phyloP scores from a whole-genome alignment of 2,329 filamentous ascomycete genomes.

The Aspergillus cejpii region DNA sequence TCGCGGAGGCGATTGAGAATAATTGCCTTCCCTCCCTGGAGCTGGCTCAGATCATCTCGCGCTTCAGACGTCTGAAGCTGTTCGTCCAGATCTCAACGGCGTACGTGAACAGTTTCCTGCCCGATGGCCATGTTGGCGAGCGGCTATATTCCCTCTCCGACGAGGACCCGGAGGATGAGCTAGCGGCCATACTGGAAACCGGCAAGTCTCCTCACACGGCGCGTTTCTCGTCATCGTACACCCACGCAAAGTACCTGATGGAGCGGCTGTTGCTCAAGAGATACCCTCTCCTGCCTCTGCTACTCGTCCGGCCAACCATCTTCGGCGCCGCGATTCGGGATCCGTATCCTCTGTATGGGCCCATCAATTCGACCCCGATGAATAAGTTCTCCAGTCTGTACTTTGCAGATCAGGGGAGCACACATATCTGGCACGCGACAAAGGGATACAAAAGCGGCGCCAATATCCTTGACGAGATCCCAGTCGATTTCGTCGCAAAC shows the following conservation, averaged over 20 bases:
- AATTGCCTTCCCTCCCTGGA: slow-evolving; percentile 31
- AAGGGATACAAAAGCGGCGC: slow-evolving; percentile 23
- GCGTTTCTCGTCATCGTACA: slow-evolving; percentile 27
- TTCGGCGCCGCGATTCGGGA: slow-evolving; percentile 27
- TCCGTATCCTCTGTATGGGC: slow-evolving; percentile 28
- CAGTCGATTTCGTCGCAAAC: slow-evolving; percentile 31
- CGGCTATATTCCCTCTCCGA: slow-evolving; percentile 20
- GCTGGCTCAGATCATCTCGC: slow-evolving; percentile 22
- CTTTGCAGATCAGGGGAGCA: slow-evolving; percentile 20
- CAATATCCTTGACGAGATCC: slow-evolving; percentile 30
- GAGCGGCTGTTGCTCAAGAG: slow-evolving; percentile 25
- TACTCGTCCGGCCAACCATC: slow-evolving; percentile 28
- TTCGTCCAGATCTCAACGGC: slow-evolving; percentile 29
- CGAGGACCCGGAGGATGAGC: slow-evolving; percentile 24
- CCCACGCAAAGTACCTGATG: slow-evolving; percentile 29
- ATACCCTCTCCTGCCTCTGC: slow-evolving; percentile 24
- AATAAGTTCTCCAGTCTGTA: slow-evolving; percentile 26
- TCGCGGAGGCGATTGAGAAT: slow-evolving; percentile 25
- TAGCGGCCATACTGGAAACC: slow-evolving; percentile 18
- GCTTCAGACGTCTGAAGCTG: slow-evolving; percentile 24
- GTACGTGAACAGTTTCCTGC: slow-evolving; percentile 29
- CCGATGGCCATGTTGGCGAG: slow-evolving; percentile 26
- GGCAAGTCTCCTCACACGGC: slow-evolving; percentile 13
- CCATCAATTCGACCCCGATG: slow-evolving; percentile 27
- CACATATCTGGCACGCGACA: slow-evolving; percentile 28